Percentiles rank a stretch among this genome's conserved stretches.
These are phyloP conservation scores for Friedmanniomyces endolithicus DNA, from an alignment of 495 filamentous ascomycete genomes.

Conservation along the genomic window DNA sequence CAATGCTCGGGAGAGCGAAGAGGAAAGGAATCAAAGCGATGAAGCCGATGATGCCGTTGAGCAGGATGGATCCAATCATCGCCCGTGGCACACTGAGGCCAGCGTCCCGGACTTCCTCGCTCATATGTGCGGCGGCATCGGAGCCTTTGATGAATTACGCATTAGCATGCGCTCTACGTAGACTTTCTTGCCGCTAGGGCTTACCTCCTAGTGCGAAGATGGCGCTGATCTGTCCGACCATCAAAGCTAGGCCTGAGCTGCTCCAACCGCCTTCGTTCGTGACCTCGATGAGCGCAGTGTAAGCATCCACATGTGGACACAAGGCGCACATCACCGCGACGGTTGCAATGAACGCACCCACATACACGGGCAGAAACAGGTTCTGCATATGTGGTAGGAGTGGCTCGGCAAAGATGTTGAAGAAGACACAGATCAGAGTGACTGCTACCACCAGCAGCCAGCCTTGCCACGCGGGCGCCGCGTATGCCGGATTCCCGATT, in stretches of 20 bases:
- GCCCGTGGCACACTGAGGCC: constrained; percentile 33
- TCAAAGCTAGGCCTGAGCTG: constrained; percentile 1
- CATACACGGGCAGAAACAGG: constrained; percentile 5
- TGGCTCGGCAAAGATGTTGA: constrained; percentile 10
- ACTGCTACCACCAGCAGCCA: constrained; percentile 18
- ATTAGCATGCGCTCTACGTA: background rate
- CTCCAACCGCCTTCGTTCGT: constrained; percentile 8
- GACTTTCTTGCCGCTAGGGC: background rate
- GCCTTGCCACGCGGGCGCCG: constrained; percentile 15
- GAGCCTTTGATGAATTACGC: background rate
- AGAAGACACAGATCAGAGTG: constrained; percentile 1
- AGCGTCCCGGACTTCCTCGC: constrained; percentile 37
- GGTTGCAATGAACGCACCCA: constrained; percentile 1
- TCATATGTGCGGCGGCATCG: constrained; percentile 17
- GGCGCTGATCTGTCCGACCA: constrained; percentile 9
- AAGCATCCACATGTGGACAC: constrained; percentile 7
- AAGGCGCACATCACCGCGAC: constrained; percentile 6
- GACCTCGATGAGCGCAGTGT: constrained; percentile 1
- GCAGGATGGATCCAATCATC: constrained; percentile 33
- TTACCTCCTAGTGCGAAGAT: constrained; percentile 4
- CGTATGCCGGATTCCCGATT: constrained; percentile 16
- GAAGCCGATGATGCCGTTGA: constrained; percentile 38
- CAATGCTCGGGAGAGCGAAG: constrained; percentile 35
- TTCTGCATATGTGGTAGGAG: constrained; percentile 3
- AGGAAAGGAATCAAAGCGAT: constrained; percentile 35